Evolutionary conservation across 2,329 filamentous ascomycete species (phyloP).

Genomic region (Lachnellula cervina): DNA sequence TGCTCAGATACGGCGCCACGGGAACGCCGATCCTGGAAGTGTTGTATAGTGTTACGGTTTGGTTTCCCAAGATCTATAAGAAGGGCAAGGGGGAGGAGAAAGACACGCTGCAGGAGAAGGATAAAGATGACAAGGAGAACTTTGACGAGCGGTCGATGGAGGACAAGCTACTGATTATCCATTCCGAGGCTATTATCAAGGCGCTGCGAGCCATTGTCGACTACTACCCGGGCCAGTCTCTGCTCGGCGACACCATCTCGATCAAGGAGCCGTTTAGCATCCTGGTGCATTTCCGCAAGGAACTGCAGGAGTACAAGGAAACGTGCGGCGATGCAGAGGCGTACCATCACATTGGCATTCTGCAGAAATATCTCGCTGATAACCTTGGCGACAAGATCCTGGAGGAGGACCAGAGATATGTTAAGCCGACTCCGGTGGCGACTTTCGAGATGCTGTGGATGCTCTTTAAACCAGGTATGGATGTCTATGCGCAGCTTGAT

Average conservation of each 20-base stretch:
- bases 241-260: slow-evolving; percentile 19
- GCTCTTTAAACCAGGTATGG: slow-evolving; percentile 23
- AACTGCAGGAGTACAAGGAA: slow-evolving; percentile 20
- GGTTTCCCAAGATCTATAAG: slow-evolving; percentile 21
- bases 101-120: slow-evolving; percentile 7
- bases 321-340: slow-evolving; percentile 19
- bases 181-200: slow-evolving; percentile 22
- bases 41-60: slow-evolving; percentile 20
- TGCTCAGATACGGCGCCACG: slow-evolving; percentile 12
- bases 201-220: slow-evolving; percentile 18
- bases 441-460: slow-evolving; percentile 25
- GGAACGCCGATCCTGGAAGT: slow-evolving; percentile 21
- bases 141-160: slow-evolving; percentile 24
- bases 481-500: slow-evolving; percentile 18
- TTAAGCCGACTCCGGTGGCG: slow-evolving; percentile 14
- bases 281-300: slow-evolving; percentile 27
- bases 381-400: slow-evolving; percentile 19
- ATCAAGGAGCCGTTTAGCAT: slow-evolving; percentile 36
- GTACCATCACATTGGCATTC: slow-evolving; percentile 16
- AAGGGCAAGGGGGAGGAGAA: slow-evolving; percentile 8
- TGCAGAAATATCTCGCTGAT: slow-evolving; percentile 20
- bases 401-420: slow-evolving; percentile 16
- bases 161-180: slow-evolving; percentile 23
- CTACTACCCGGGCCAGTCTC: slow-evolving; percentile 20
- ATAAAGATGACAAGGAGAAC: slow-evolving; percentile 11